Conservation (phyloP, 23 red algal species). For the Gracilaria vermiculophylla region DNA sequence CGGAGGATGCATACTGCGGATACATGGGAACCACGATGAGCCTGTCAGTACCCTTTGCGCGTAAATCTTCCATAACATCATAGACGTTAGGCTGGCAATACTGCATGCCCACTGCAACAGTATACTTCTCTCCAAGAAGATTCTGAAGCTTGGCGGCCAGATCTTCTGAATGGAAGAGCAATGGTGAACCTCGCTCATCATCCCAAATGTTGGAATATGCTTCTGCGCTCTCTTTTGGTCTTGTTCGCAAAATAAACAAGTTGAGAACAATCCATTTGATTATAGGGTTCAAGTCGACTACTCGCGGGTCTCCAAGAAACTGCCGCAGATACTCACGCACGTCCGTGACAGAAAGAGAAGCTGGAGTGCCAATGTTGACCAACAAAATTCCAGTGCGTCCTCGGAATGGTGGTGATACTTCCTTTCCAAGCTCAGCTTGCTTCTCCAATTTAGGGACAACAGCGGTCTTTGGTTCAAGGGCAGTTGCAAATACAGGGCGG, state of each 20-base stretch:
- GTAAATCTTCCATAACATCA: constrained; percentile 74
- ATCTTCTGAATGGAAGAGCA: constrained; percentile 87
- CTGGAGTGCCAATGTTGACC: constrained; percentile 95
- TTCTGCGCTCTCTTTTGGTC: constrained; percentile 87
- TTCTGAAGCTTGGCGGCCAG: constrained; percentile 73
- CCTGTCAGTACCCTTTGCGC: constrained; percentile 78
- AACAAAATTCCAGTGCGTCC: constrained; percentile 88
- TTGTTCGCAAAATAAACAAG: constrained; percentile 79
- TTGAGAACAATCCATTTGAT: constrained; percentile 86
- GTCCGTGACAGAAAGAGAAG: constrained; percentile 70
- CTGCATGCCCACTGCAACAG: constrained; percentile 94
- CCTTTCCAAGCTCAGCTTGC: constrained; percentile 61
- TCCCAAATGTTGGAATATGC: constrained; percentile 98
- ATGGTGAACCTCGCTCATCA: constrained; percentile 81
- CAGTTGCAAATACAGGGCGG: constrained; percentile 11
- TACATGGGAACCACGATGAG: constrained; percentile 94
- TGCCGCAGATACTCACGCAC: constrained; percentile 96
- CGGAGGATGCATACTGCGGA: constrained; percentile 92
- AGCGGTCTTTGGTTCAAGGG: background rate
- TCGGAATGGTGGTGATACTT: constrained; percentile 63
- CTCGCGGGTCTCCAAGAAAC: constrained; percentile 94
- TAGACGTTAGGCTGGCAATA: constrained; percentile 92
- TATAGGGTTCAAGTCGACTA: constrained; percentile 89
- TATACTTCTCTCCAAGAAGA: constrained; percentile 80
- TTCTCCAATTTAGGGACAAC: background rate